phyloP scores from a whole-genome alignment of 1,139 yeast species.

The Diutina pseudorugosa region DNA sequence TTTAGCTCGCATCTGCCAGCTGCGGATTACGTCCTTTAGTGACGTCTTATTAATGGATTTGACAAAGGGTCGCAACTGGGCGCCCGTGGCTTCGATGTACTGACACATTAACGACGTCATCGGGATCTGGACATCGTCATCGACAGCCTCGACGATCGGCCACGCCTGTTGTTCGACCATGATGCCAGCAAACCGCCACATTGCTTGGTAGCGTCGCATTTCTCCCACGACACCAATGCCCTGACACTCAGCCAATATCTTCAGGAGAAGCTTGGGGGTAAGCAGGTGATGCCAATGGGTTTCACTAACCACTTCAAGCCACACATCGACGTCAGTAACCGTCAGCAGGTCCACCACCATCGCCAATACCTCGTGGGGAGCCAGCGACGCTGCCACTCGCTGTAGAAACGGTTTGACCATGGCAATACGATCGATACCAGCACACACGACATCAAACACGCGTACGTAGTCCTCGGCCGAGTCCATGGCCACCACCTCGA shows the following conservation, averaged over 20 bases:
- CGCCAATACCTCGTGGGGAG: neutral
- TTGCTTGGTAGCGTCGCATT: neutral
- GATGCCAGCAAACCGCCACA: neutral
- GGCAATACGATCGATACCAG: neutral
- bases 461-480: neutral
- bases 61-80: neutral
- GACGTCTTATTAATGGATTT: neutral
- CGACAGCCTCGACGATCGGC: neutral
- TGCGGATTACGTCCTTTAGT: neutral
- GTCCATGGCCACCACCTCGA: neutral
- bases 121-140: neutral
- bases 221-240: neutral
- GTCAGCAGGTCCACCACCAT: neutral
- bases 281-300: neutral
- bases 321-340: neutral
- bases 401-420: neutral
- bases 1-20: neutral
- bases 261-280: neutral
- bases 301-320: neutral
- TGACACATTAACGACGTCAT: neutral
- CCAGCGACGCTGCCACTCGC: neutral
- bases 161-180: neutral
- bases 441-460: neutral
- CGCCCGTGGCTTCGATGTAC: neutral
- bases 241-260: neutral